Base-by-base conservation (phyloP, 1,139 yeast species). In the Citeromyces siamensis region DNA sequence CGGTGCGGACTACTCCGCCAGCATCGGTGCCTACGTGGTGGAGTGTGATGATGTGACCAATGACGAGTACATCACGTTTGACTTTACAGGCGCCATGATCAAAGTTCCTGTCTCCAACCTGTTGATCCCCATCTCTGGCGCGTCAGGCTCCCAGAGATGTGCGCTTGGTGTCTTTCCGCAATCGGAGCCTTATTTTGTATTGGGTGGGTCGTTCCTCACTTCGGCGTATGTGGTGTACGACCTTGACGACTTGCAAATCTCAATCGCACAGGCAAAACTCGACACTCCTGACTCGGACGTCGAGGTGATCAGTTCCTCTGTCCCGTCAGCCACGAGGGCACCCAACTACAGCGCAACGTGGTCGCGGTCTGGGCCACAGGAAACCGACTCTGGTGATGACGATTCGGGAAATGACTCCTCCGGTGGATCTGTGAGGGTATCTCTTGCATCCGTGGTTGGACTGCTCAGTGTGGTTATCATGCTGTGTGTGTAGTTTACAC, bases 151-250 rank as follows among this genome's bases (percentile, higher is more conserved):
- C 10, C 13, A 40, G 1, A 38, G 43, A 2, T 64, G 69, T 50
- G 57, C 53, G 2, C 41, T 64, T 16, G 60, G 61, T 6, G 40
- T 65, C 5, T 42, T 55, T 17, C 44, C 50, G 18, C 48, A 56
- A 19, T 51, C 51, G 19, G 55, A 49, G 33, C 49, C 47, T 22
- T 41, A 52, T 1, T 52, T 56, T 36, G 60, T 72, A n/a, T 52
- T 84, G 10, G 95, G 95, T 35, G 94, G 83, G 54, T 69, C 77
- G 22, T 75, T 84, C 57, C 59, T 86, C 48, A 67, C 84, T 42
- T 64, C 71, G 37, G 86, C 83, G 6, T 85, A 85, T 52, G 71
- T 77, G 38, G 94, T 84, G 33, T 84, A 71, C 48, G 93, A 86
- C 55, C 59, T 83, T 44, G 86, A 80, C 22, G 71, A 69, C 43